Conservation (phyloP, 2,329 filamentous ascomycete genomes). For the Zymoseptoria passerinii region DNA sequence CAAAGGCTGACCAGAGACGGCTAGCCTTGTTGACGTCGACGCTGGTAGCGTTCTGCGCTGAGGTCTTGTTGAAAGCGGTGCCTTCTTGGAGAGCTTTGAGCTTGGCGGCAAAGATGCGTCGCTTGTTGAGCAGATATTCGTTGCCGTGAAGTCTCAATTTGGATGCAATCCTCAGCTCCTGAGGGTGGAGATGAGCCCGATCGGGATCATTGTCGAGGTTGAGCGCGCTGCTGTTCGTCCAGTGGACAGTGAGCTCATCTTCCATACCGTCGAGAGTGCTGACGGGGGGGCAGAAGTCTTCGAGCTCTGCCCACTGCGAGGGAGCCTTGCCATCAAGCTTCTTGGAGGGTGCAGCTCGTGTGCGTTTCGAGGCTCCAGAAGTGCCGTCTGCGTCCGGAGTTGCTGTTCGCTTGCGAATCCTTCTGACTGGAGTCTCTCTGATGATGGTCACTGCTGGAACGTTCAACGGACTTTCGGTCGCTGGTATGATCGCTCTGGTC, state of each 20-base stretch:
- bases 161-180: slow-evolving; percentile 68
- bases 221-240: slow-evolving; percentile 60
- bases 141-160: slow-evolving; percentile 76
- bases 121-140: slow-evolving; percentile 86
- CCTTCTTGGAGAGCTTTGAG: slow-evolving; percentile 57
- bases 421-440: slow-evolving; percentile 4
- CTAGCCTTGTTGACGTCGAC: slow-evolving; percentile 98
- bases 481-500: background rate
- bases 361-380: slow-evolving; percentile 13
- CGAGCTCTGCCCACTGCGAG: slow-evolving; percentile 20
- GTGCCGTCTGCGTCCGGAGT: slow-evolving; percentile 7
- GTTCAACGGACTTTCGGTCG: background rate
- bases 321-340: slow-evolving; percentile 19
- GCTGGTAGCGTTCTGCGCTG: slow-evolving; percentile 93
- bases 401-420: slow-evolving; percentile 11
- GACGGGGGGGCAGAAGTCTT: slow-evolving; percentile 22
- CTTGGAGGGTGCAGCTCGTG: slow-evolving; percentile 23
- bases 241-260: slow-evolving; percentile 9
- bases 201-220: slow-evolving; percentile 68
- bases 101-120: slow-evolving; percentile 75
- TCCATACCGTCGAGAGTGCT: slow-evolving; percentile 14
- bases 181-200: slow-evolving; percentile 61
- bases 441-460: background rate
- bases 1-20: slow-evolving; percentile 82
- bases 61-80: slow-evolving; percentile 90